These are phyloP conservation scores for Candida albicans DNA, from an alignment of 1,139 yeast genomes.

Conservation along the genomic window DNA sequence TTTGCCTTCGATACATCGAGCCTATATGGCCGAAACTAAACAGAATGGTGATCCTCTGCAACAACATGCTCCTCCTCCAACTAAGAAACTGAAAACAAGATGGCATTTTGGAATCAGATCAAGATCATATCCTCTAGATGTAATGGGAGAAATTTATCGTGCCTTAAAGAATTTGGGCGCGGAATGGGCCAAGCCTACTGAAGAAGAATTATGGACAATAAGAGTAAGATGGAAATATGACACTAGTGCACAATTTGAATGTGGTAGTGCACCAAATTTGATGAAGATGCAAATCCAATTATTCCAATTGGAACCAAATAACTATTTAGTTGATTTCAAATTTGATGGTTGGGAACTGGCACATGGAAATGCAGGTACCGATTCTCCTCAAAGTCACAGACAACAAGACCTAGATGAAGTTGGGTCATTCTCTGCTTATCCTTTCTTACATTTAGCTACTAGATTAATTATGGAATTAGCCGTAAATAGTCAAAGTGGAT, in stretches of 20 bases:
- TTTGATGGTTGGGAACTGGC: constrained; percentile 89
- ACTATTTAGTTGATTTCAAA: constrained; percentile 93
- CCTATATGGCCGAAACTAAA: constrained; percentile 74
- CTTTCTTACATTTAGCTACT: constrained; percentile 90
- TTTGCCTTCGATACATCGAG: constrained; percentile 90
- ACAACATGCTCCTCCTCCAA: constrained; percentile 64
- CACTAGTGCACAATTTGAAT: constrained; percentile 26
- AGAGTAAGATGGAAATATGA: constrained; percentile 93
- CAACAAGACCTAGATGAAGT: constrained; percentile 63
- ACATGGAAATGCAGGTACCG: neutral
- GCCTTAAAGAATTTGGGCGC: constrained; percentile 94
- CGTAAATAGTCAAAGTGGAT: constrained; percentile 56
- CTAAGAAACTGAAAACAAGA: constrained; percentile 87
- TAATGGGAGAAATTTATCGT: constrained; percentile 96
- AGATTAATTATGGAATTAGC: constrained; percentile 94
- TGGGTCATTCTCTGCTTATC: constrained; percentile 88
- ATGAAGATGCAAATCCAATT: constrained; percentile 98
- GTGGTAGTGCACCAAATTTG: constrained; percentile 38
- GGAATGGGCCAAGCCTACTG: constrained; percentile 94
- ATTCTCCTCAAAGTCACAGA: constrained; percentile 1
- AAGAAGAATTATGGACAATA: constrained; percentile 94
- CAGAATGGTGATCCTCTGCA: constrained; percentile 31
- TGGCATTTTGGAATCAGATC: constrained; percentile 99
- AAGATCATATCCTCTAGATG: constrained; percentile 94
- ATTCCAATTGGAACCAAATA: constrained; percentile 93